Percentiles rank a stretch among this genome's conserved stretches.
phyloP scores from a whole-genome alignment of 148 eudicot genomes.

The Vaccinium macrocarpon region DNA sequence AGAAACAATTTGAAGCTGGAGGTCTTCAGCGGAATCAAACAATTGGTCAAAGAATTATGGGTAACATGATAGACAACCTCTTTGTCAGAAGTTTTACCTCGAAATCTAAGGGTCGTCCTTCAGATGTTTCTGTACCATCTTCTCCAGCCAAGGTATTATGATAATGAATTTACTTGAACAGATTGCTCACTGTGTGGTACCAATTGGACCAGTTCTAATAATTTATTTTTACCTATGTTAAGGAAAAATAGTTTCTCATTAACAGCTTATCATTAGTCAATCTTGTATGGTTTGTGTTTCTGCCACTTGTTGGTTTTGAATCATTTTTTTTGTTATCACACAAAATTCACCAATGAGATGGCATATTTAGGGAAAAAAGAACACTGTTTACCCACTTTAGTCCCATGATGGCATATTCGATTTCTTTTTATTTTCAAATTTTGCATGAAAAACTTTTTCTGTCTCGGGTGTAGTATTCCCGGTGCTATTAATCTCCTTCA shows the following conservation, averaged over 20 bases:
- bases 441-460: not conserved
- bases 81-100: constrained; percentile 87
- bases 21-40: constrained; percentile 76
- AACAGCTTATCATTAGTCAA: not conserved
- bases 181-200: not conserved
- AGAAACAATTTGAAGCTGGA: constrained; percentile 45
- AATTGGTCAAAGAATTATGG: constrained; percentile 91
- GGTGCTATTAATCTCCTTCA: not conserved
- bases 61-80: constrained; percentile 82
- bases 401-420: not conserved
- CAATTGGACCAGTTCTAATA: not conserved
- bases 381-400: not conserved
- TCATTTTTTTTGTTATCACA: not conserved
- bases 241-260: not conserved
- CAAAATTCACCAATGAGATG: not conserved
- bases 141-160: constrained; percentile 70
- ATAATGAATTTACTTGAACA: constrained; percentile 2
- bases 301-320: not conserved
- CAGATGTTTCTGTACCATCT: constrained; percentile 52
- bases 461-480: not conserved
- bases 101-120: constrained; percentile 55
- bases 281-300: not conserved
- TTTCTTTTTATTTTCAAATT: not conserved
- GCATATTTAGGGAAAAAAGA: not conserved
- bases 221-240: not conserved